These are phyloP conservation scores for Spatholobus suberectus DNA, from an alignment of 306 rosid species.

Conservation along the genomic window DNA sequence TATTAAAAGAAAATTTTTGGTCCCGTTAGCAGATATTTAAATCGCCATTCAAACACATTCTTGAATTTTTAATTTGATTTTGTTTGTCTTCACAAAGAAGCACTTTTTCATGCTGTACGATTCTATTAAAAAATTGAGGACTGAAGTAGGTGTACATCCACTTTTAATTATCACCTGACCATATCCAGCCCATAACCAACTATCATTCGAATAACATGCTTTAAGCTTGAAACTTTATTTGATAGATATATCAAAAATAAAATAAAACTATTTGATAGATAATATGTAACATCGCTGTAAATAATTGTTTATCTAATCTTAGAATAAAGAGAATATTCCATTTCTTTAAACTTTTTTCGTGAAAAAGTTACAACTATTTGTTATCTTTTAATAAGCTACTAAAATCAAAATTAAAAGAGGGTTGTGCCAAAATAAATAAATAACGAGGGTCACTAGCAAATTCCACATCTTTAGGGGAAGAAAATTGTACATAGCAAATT, in stretches of 20 bases:
- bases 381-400: neutral
- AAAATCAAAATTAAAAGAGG: neutral
- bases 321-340: too few species aligned
- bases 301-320: too few species aligned
- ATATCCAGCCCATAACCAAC: neutral
- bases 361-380: too few species aligned
- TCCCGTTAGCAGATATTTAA: slow-evolving; percentile 15
- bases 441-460: neutral
- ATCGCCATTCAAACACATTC: neutral
- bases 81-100: neutral
- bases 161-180: neutral
- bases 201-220: neutral
- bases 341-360: too few species aligned
- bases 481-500: too few species aligned
- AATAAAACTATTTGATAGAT: too few species aligned
- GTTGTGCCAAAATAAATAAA: neutral
- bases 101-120: neutral
- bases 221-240: neutral
- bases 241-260: too few species aligned
- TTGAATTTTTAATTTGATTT: slow-evolving; percentile 1
- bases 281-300: neutral
- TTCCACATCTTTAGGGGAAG: too few species aligned
- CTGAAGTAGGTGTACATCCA: neutral
- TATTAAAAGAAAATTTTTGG: neutral
- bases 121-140: neutral